phyloP scores from a whole-genome alignment of 371 early-diverging fungal genomes.

The Dentiscutata heterogama region DNA sequence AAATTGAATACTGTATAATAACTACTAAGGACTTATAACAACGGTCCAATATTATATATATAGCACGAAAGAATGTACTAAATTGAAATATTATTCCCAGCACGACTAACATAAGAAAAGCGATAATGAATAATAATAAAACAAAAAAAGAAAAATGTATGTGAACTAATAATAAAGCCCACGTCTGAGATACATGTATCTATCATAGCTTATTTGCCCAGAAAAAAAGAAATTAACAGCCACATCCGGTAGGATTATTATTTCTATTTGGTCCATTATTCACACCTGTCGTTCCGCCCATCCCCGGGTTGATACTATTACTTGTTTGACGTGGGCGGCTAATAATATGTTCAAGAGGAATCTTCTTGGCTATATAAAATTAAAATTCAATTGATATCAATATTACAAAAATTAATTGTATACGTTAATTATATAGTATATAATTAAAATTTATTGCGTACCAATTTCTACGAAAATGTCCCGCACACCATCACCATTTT shows the following conservation, averaged over 20 bases:
- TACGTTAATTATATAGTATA: not conserved
- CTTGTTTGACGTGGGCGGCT: conserved; percentile 42
- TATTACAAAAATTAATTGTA: not conserved
- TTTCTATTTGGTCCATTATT: not conserved
- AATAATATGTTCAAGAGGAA: conserved; percentile 58
- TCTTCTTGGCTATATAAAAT: conserved; percentile 54
- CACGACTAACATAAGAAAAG: conserved; percentile 12
- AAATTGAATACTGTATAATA: too few species aligned
- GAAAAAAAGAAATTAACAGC: not conserved
- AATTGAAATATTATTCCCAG: not conserved
- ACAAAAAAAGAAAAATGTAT: not conserved
- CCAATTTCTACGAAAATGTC: conserved; percentile 90
- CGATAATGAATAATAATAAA: conserved; percentile 23
- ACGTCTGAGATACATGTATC: not conserved
- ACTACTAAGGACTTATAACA: not conserved
- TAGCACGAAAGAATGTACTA: not conserved
- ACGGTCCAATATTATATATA: not conserved
- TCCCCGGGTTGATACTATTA: conserved; percentile 48
- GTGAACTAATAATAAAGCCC: not conserved
- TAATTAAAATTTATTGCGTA: conserved; percentile 44
- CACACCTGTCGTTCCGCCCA: conserved; percentile 35
- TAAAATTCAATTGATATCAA: conserved; percentile 1
- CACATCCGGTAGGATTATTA: not conserved
- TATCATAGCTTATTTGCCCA: not conserved
- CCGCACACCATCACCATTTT: conserved; percentile 83